Evolutionary conservation across 805 yeast species (phyloP), one percentile per base, ranked within the genome.

Genomic region (Kodamaea laetipori): DNA sequence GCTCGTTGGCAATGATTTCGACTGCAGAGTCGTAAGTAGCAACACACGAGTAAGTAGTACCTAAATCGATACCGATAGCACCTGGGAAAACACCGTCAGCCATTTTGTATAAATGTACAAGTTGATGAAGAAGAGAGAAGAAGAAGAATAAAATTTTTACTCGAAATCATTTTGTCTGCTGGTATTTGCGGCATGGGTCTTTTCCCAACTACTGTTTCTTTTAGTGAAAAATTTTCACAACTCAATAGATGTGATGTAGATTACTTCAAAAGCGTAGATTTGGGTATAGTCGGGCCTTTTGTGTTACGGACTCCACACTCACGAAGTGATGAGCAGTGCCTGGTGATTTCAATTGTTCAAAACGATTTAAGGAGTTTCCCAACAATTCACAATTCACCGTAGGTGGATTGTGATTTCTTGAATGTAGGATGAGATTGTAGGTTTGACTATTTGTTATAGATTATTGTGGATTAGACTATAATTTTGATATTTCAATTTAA

Each of bases 21-120:
- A 71, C 76, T 50, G 74, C 75, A 54, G 71, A 66, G 64, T 69
- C 75, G 62, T 61, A 70, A 57, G 74, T 69, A 61, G 76, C 76
- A 58, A 71, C 76, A 71, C 76, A 71, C 55, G 76, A 71, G 68
- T 71, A 71, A 52, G 76, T 71, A 45, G 76, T 71, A 71, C 76
- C 76, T 69, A 71, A 71, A 69, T 71, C 76, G 69, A 71, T 71
- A 69, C 76, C 76, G 61, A 71, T 71, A 67, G 75, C 75, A 86
- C 97, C 97, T 83, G 90, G 94, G 85, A 86, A 90, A 79, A 90
- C 94, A 85, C 96, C 96, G 82, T 90, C 97, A 84, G 90, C 87
- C 90, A 84, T 84, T 74, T 74, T 76, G 57, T 41, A 42, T 34
- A 45, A 33, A 45, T 35, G 42, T 41, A 33, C 37, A 39, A 25